Evolutionary conservation across 805 yeast species (phyloP), one percentile per base, ranked within the genome.

Genomic region (Blastobotrys americana): DNA sequence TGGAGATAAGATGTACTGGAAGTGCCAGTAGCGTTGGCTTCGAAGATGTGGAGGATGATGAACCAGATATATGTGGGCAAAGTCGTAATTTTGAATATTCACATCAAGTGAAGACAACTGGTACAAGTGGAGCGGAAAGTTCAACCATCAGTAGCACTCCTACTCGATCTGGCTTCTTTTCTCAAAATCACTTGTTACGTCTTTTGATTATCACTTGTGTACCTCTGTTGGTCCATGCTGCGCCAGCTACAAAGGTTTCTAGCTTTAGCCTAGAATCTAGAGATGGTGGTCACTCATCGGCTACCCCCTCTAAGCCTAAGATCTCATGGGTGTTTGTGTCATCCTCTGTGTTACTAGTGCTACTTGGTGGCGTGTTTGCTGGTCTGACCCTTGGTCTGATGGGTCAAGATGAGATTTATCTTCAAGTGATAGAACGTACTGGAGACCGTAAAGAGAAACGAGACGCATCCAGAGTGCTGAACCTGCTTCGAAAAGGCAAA

Each of bases 381-480:
- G 69, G 69, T 6, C 71, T 90, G 37, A 93, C 98, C 13, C 70
- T 90, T 40, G 97, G 93, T 2, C 73, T 90, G 8, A 90, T 90
- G 98, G 97, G 97, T 54, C 97, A 90, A 64, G 97, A 90, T 63
- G 97, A 90, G 64, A 89, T 90, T 19, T 86, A 89, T 56, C 71
- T 90, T 49, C 90, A 86, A 64, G 98, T 90, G 9, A 82, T 90
- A 48, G 80, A 88, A 43, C 78, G 82, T 38, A 78, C 88, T n/a
- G 97, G 98, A 13, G 61, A 55, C 34, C 49, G 52, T 8, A 15
- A 25, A 3, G 97, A 90, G 61, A 74, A 82, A 31, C 71, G 67
- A 41, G 72, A 78, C 52, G 93, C 97, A 8, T 62, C 68, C 17
- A 81, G 75, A 53, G 97, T 90, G 23, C 72, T 93, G 46, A 61